A percentile compares a stretch with the other conserved stretches of the same genome.
These are phyloP conservation scores for Fallopia convolvulus DNA, from an alignment of 148 eudicot species.

Conservation along the genomic window DNA sequence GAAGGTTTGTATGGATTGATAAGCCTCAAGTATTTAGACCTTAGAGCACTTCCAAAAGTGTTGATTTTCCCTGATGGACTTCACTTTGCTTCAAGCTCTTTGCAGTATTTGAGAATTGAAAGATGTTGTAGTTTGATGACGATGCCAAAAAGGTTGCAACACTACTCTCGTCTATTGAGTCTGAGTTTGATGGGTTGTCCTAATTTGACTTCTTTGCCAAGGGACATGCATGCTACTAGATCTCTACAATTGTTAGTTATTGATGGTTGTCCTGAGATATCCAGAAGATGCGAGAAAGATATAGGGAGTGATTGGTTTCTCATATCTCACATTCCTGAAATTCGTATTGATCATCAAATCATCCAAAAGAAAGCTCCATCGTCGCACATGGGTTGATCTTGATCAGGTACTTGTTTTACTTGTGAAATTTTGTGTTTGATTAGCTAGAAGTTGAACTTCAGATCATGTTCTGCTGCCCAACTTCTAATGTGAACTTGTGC, in stretches of 20 bases:
- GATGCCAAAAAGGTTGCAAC: background rate
- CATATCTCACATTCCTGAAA: background rate
- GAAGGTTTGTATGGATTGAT: background rate
- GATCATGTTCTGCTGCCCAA: no score
- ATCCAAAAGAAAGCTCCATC: background rate
- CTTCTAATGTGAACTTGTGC: no score
- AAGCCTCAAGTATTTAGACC: background rate
- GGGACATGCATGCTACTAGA: background rate
- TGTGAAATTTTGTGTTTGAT: no score
- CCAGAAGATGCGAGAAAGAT: background rate
- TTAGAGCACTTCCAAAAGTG: background rate
- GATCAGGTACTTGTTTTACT: background rate
- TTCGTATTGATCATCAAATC: background rate
- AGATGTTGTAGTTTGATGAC: background rate
- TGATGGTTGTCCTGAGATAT: background rate
- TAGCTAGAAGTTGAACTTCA: no score
- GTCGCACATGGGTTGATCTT: background rate
- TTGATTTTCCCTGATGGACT: background rate
- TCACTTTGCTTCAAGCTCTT: background rate
- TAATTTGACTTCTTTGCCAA: background rate
- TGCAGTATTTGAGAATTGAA: background rate
- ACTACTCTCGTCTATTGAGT: background rate
- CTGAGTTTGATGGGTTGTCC: background rate
- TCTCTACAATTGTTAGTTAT: background rate
- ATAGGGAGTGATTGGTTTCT: background rate